Evolutionary conservation across 306 rosid species (phyloP), one percentile per base, ranked within the genome.

Genomic region (Castanea sativa): DNA sequence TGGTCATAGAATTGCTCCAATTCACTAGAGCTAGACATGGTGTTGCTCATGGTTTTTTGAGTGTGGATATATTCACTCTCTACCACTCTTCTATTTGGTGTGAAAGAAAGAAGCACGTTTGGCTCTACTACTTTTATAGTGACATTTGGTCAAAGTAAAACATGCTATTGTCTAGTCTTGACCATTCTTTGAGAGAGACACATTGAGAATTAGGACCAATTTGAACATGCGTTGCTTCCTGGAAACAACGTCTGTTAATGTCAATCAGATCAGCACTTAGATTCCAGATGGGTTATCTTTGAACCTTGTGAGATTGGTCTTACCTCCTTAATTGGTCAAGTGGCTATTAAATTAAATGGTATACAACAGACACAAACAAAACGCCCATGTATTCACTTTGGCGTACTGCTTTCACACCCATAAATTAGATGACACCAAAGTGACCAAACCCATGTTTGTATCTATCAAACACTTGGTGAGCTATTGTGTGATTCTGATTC

Each of bases 1-100:
- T 73, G 84, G n/a, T 78, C 87, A 79, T 88, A 82, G 90, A 82
- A 82, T 19, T 84, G 86, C 85, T 77, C 59, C 92, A 92, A 85
- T 43, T 82, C 82, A 16, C 76, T 81, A 29, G 88, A 52, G 30
- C 69, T 76, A 49, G 79, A 68, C 56, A 76, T 75, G 21, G 33
- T 18, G 15, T 27, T 23, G 2, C 19, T 19, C 1, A 29, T 73
- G 63, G 23, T 20, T 41, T 72, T 65, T 64, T 29, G 69, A 25
- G n/a, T 27, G 73, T 27, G 19, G 18, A 6, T 21, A n/a, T 19
- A 32, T 25, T 58, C 81, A 20, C 75, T 79, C 74, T 68, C 13
- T 60, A 30, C 16, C 67, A 12, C 51, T 73, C 64, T 64, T 14
- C 72, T 49, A 2, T 21, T 23, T 18, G 73, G 3, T 73, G 38